Conservation (phyloP, 2,329 filamentous ascomycete species). For the Cryphonectria parasitica region DNA sequence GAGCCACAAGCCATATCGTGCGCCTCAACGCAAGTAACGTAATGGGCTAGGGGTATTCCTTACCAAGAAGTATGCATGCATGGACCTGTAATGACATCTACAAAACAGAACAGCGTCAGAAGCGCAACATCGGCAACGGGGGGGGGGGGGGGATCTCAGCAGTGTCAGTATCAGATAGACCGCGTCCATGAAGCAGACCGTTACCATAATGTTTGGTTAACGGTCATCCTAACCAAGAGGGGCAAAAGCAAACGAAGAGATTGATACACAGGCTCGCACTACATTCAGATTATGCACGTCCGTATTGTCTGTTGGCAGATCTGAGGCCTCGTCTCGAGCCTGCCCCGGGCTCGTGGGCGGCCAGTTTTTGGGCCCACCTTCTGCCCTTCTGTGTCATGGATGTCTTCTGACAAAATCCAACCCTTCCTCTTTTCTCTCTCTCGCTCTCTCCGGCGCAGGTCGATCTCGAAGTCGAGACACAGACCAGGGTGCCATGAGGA, state of each 20-base stretch:
- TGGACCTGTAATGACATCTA: not conserved
- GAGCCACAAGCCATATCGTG: not conserved
- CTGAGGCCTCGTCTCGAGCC: conserved; percentile 6
- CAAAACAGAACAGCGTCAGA: not conserved
- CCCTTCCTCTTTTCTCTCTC: not conserved
- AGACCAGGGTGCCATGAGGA: not conserved
- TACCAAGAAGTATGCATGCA: not conserved
- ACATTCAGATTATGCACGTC: conserved; percentile 15
- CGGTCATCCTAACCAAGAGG: conserved; percentile 17
- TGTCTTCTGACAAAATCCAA: not conserved
- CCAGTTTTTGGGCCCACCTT: not conserved
- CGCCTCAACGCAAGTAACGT: not conserved
- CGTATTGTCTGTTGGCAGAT: conserved; percentile 12
- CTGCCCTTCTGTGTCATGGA: not conserved
- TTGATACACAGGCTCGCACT: conserved; percentile 10
- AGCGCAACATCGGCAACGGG: not conserved
- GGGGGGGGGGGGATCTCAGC: not conserved
- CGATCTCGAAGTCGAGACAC: not conserved
- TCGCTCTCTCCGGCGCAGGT: not conserved
- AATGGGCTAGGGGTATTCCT: not conserved
- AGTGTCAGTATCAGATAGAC: not conserved
- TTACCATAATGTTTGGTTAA: not conserved
- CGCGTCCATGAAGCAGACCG: not conserved
- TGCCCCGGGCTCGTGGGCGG: not conserved
- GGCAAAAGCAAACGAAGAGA: conserved; percentile 24